Base-by-base conservation (phyloP, 2,329 filamentous ascomycete genomes). In the Coniosporium tulheliwenetii region DNA sequence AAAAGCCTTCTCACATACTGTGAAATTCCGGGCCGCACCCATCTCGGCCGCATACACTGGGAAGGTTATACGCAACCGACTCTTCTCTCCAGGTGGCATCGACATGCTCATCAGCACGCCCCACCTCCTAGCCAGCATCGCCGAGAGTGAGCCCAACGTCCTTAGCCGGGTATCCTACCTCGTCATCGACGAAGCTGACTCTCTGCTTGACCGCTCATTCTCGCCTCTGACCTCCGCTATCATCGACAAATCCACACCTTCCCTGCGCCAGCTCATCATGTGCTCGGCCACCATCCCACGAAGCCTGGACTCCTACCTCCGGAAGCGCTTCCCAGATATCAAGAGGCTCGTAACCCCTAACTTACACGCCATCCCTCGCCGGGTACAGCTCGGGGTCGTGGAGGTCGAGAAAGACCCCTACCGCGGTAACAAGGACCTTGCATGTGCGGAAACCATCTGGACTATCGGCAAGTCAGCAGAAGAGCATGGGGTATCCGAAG, bases 231-330 rank as follows among this genome's bases (percentile, higher is more conserved):
- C 91, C 0, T 81, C 76, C 9, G 73, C 75, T 41, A 84, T 98
- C 48, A 73, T 98, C 47, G 84, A 93, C 53, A 81, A 82, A 43
- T 75, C 81, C 1, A 72, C 77, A 5, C 85, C 89, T 0, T 91
- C 85, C 0, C 64, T 96, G 37, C 76, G 85, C 54, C 84, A 94
- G 56, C 70, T 98, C 16, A 71, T 98, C 37, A 75, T 96, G 47
- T 98, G 91, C 67, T 96, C 89, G 3, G 91, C 91, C 39, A 98
- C 91, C 5, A 96, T 98, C 45, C 91, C 93, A 2, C 77, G 81
- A 47, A 84, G 83, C 50, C 73, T 98, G 13, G 91, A 98, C 64
- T 79, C 75, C 48, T 85, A 82, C 58, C 72, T 98, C n/a, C 75
- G 76, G 40, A 75, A 77, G 45, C 79, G 79, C 47, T 95, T 87